Evolutionary conservation across 1,284 basidiomycete species (phyloP).

Genomic region (Coniferiporia weirii): DNA sequence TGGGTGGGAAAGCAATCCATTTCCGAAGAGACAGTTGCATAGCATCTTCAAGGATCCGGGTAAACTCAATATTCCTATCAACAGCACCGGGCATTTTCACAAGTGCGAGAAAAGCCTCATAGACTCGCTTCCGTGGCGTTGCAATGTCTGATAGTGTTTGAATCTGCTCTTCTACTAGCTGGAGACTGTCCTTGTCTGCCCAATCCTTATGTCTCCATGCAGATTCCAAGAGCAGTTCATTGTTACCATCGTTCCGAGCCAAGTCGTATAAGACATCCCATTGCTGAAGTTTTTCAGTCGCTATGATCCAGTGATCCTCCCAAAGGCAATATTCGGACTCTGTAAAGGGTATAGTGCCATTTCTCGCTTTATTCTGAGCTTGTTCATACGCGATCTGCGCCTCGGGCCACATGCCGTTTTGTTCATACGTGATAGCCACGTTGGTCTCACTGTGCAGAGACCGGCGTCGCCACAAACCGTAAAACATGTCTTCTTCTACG

Average conservation of each 20-base stretch:
- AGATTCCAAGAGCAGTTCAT: conserved; percentile 91
- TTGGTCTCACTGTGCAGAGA: conserved; percentile 90
- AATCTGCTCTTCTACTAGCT: conserved; percentile 83
- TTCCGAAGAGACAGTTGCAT: conserved; percentile 96
- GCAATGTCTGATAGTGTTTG: conserved; percentile 77
- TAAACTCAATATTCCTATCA: conserved; percentile 78
- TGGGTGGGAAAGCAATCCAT: conserved; percentile 87
- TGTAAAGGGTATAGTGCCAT: conserved; percentile 83
- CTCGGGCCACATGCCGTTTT: conserved; percentile 96
- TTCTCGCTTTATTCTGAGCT: conserved; percentile 84
- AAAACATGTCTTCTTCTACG: conserved; percentile 95
- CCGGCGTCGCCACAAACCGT: conserved; percentile 92
- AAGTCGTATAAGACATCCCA: conserved; percentile 96
- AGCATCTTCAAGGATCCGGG: conserved; percentile 88
- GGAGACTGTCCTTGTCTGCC: conserved; percentile 72
- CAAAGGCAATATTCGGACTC: conserved; percentile 97
- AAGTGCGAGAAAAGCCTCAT: conserved; percentile 92
- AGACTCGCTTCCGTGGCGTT: conserved; percentile 91
- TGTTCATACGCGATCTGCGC: conserved; percentile 87
- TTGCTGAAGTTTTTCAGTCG: conserved; percentile 94
- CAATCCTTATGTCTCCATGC: conserved; percentile 96
- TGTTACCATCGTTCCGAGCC: conserved; percentile 87
- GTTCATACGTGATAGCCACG: conserved; percentile 89
- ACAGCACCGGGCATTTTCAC: conserved; percentile 59
- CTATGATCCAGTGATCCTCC: conserved; percentile 99